Evolutionary conservation across 768 basidiomycete genomes (phyloP), one percentile per base, ranked within the genome.

Genomic region (Tricholomella constricta): DNA sequence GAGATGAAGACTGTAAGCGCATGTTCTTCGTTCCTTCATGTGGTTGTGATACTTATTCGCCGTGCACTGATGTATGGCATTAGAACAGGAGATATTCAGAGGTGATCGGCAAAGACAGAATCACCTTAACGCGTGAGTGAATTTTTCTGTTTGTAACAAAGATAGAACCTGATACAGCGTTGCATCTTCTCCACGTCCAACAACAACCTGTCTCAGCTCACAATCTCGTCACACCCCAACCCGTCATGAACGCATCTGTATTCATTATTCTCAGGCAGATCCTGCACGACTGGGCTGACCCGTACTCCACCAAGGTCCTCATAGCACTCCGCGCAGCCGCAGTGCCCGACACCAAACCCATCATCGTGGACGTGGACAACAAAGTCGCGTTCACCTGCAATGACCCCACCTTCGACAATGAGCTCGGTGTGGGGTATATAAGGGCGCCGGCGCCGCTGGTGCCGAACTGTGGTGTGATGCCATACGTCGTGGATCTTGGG

Each of bases 261-360:
- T 78, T 71, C 59, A 55, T n/a, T n/a, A n/a, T 77, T 38, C 19
- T 75, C 20, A 64, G 69, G 8, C 48, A 61, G 27, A 67, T 75
- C 37, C 51, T 76, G 23, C 76, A 78, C 59, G 69, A 77, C 52
- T 75, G 75, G 74, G 52, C 72, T 3, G 71, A 75, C 52, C 52
- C 62, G 1, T 61, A 69, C 35, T 60, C 57, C 44, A 40, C 45
- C 10, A 59, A 62, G 32, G 72, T 77, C 47, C 61, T 78, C 14
- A 56, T 56, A 11, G 61, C 67, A 9, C 63, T 77, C 15, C 66
- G 72, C 5, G 63, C 44, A 4, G 71, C 70, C 2, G 72, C 76
- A 9, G 54, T 48, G 0, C 56, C 70, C 2, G 46, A 55, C 9
- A 77, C 75, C 8, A 69, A 63, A 31, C 66, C 78, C 4, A 45